These are phyloP conservation scores for Hansenula lynferdii DNA, from an alignment of 1,139 yeast genomes.

Conservation along the genomic window DNA sequence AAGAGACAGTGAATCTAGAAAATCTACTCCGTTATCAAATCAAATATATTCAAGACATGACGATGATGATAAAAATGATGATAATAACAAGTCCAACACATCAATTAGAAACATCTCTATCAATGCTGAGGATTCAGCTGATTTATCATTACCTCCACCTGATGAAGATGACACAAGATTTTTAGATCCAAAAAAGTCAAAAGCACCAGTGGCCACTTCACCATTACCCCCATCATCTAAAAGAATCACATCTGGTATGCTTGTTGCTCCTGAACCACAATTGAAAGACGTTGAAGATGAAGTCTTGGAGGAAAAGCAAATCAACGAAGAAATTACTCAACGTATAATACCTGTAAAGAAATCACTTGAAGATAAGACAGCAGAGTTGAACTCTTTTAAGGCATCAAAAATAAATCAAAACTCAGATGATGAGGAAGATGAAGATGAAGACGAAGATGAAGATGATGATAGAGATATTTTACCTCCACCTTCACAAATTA, in stretches of 20 bases:
- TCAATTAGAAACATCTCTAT: conserved; percentile 15
- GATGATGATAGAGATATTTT: not conserved
- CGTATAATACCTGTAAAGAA: conserved; percentile 20
- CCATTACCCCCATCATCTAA: conserved; percentile 30
- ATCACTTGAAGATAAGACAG: not conserved
- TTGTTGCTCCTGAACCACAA: conserved; percentile 38
- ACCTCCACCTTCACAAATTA: not conserved
- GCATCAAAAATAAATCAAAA: not conserved
- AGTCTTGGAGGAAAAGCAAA: conserved; percentile 22
- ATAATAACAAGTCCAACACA: no score
- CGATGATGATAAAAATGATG: conserved; percentile 11
- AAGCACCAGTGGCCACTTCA: conserved; percentile 11
- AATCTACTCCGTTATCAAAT: conserved; percentile 32
- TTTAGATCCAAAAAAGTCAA: conserved; percentile 19
- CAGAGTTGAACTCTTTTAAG: not conserved
- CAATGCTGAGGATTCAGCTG: conserved; percentile 16
- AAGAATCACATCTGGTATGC: conserved; percentile 68
- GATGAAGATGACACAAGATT: conserved; percentile 16
- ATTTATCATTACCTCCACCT: conserved; percentile 23
- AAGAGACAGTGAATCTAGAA: conserved; percentile 14
- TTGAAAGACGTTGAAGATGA: conserved; percentile 33
- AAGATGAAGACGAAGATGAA: not conserved
- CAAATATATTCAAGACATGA: conserved; percentile 31
- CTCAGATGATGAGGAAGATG: conserved; percentile 2
- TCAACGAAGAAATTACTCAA: conserved; percentile 19